A percentile compares a stretch with the other conserved stretches of the same genome.
Conservation (phyloP, 1,284 basidiomycete genomes). For the Rhizopogon parksii region DNA sequence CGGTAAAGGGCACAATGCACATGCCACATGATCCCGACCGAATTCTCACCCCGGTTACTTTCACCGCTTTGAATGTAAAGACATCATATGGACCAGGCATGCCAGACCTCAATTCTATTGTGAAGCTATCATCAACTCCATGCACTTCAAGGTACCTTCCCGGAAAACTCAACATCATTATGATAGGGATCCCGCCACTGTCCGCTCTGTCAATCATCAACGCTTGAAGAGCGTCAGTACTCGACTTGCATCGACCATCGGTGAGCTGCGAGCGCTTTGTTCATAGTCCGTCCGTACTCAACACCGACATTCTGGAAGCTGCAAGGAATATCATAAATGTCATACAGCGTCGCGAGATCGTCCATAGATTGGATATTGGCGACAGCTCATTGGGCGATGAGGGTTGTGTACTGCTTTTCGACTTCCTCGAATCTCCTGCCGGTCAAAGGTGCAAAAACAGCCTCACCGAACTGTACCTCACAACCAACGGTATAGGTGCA, state of each 20-base stretch:
- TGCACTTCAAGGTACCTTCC: slow-evolving; percentile 24
- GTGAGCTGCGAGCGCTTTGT: slow-evolving; percentile 17
- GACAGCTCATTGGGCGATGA: slow-evolving; percentile 36
- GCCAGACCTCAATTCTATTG: too few relatives aligned
- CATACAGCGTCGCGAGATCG: slow-evolving; percentile 25
- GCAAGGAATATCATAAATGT: slow-evolving; percentile 20
- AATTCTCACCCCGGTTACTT: too few relatives aligned
- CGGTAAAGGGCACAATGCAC: too few relatives aligned
- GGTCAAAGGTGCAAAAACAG: slow-evolving; percentile 35
- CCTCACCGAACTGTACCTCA: slow-evolving; percentile 52
- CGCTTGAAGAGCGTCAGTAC: slow-evolving; percentile 23
- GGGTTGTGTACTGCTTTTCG: slow-evolving; percentile 49
- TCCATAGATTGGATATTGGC: slow-evolving; percentile 27
- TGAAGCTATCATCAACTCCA: slow-evolving; percentile 5
- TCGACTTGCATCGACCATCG: slow-evolving; percentile 24
- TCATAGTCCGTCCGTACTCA: neutral
- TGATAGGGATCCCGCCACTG: slow-evolving; percentile 23
- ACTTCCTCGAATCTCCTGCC: slow-evolving; percentile 43
- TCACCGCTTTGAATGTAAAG: too few relatives aligned
- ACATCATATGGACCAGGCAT: too few relatives aligned
- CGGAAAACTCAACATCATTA: slow-evolving; percentile 22
- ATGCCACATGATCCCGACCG: too few relatives aligned
- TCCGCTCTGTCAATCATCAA: slow-evolving; percentile 21
- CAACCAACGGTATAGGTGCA: slow-evolving; percentile 50
- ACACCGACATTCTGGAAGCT: slow-evolving; percentile 9